These are phyloP conservation scores for Phylloporus sp. DNA, from an alignment of 768 basidiomycete genomes.

Conservation along the genomic window DNA sequence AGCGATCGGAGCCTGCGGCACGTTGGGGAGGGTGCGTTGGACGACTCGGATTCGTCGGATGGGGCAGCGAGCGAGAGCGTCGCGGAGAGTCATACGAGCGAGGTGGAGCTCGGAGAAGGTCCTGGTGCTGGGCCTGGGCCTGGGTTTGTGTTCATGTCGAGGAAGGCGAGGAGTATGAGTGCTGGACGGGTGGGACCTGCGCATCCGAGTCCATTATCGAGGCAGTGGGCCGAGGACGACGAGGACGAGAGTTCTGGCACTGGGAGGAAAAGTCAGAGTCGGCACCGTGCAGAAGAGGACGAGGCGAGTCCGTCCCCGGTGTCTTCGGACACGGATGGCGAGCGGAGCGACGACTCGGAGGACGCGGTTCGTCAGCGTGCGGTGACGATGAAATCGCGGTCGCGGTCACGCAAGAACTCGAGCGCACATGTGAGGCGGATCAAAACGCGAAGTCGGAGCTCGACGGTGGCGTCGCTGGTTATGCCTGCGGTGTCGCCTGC, in stretches of 20 bases:
- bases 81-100: constrained; percentile 21
- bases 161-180: constrained; percentile 36
- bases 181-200: constrained; percentile 26
- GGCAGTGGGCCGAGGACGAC: constrained; percentile 50
- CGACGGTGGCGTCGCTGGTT: constrained; percentile 59
- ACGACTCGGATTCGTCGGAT: constrained; percentile 68
- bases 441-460: constrained; percentile 53
- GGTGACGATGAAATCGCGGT: constrained; percentile 12
- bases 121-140: constrained; percentile 11
- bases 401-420: constrained; percentile 30
- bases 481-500: constrained; percentile 31
- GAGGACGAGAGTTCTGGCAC: constrained; percentile 25
- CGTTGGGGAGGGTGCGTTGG: constrained; percentile 72
- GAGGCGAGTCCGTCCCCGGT: constrained; percentile 51
- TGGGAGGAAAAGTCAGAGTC: not conserved
- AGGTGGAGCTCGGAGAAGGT: constrained; percentile 32
- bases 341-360: constrained; percentile 32
- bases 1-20: constrained; percentile 51
- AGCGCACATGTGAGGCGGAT: constrained; percentile 10
- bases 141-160: too few relatives aligned
- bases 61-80: constrained; percentile 17
- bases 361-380: not conserved
- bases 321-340: constrained; percentile 60
- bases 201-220: constrained; percentile 65
- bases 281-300: constrained; percentile 39